These are phyloP conservation scores for Colletotrichum sp. DNA, from an alignment of 2,329 filamentous ascomycete genomes.

Conservation along the genomic window DNA sequence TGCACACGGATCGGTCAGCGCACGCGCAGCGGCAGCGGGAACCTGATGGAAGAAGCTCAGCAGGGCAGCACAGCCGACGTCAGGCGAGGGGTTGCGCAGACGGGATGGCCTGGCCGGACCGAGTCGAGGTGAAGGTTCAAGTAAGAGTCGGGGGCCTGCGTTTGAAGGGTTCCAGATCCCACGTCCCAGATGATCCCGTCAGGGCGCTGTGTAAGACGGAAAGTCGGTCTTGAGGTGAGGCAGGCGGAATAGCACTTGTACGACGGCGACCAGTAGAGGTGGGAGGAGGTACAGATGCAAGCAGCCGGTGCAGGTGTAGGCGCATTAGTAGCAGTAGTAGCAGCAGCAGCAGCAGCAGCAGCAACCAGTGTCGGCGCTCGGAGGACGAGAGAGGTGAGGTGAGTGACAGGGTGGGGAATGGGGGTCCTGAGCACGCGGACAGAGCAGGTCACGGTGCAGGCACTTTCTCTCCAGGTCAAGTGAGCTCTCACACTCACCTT, in stretches of 20 bases:
- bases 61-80: slow-evolving; percentile 1
- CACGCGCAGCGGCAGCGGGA: not conserved
- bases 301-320: not conserved
- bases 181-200: not conserved
- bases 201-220: not conserved
- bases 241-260: not conserved
- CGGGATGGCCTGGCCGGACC: not conserved
- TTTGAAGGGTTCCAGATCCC: not conserved
- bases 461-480: slow-evolving; percentile 4
- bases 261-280: not conserved
- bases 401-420: not conserved
- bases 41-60: not conserved
- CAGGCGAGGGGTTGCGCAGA: not conserved
- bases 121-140: not conserved
- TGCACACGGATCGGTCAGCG: slow-evolving; percentile 9
- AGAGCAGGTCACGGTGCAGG: not conserved
- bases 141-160: not conserved
- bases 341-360: not conserved
- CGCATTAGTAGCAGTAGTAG: not conserved
- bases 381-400: not conserved
- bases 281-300: not conserved
- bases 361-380: slow-evolving; percentile 8
- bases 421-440: slow-evolving; percentile 20
- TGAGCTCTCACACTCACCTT: not conserved
- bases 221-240: not conserved